Conservation (phyloP, 352 stramenopile genomes). For the Saprolegnia parasitica region DNA sequence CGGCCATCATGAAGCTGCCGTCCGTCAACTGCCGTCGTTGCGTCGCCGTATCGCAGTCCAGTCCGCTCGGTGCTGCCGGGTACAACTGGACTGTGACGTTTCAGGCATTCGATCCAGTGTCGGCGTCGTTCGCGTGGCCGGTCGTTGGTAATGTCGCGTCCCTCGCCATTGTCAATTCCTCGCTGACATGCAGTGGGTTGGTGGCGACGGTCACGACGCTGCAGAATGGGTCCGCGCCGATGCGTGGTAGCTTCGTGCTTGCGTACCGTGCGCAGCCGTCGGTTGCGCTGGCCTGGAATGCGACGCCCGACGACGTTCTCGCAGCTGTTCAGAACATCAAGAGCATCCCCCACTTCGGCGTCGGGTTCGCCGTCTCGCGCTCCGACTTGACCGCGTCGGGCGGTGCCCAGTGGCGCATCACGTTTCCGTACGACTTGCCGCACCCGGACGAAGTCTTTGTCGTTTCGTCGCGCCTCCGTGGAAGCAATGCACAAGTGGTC, state of each 20-base stretch:
- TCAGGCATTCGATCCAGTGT: conserved; percentile 19
- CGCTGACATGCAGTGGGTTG: conserved; percentile 5
- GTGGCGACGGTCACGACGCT: conserved; percentile 29
- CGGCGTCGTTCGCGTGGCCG: background rate
- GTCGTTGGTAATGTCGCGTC: conserved; percentile 20
- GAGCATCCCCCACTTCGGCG: conserved; percentile 50
- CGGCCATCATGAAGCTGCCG: background rate
- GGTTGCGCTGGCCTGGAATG: conserved; percentile 59
- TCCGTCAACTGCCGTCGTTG: conserved; percentile 3
- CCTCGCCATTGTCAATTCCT: conserved; percentile 26
- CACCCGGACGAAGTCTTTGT: conserved; percentile 37
- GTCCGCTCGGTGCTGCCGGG: conserved; percentile 4
- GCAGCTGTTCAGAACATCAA: conserved; percentile 60
- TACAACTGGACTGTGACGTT: conserved; percentile 36
- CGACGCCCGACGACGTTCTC: conserved; percentile 79
- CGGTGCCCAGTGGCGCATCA: conserved; percentile 49
- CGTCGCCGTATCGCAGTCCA: background rate
- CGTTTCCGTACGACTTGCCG: conserved; percentile 43
- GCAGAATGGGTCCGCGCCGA: conserved; percentile 38
- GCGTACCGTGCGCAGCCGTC: conserved; percentile 49
- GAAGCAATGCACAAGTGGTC: conserved; percentile 37
- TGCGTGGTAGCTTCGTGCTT: conserved; percentile 50
- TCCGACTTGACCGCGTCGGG: conserved; percentile 33
- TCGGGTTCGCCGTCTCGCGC: conserved; percentile 44
- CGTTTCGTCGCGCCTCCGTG: conserved; percentile 39